A percentile compares a stretch with the other conserved stretches of the same genome.
Conservation (phyloP, 768 basidiomycete genomes). For the Tephrocybe sp. region DNA sequence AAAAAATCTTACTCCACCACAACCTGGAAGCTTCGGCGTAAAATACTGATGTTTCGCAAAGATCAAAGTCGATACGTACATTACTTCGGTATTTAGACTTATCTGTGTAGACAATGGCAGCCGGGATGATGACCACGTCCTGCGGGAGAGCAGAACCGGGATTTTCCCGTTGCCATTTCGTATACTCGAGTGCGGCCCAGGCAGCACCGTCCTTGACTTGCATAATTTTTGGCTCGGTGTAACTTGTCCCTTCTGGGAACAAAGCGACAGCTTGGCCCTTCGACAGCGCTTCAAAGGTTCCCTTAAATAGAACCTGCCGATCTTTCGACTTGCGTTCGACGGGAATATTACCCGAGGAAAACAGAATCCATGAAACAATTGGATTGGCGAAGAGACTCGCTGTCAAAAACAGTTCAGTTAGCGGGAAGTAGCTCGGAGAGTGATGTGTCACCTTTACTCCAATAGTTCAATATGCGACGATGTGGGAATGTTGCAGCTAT, state of each 20-base stretch:
- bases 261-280: conserved; percentile 85
- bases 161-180: conserved; percentile 70
- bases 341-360: conserved; percentile 94
- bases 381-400: conserved; percentile 84
- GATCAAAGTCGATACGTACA: conserved; percentile 51
- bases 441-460: conserved; percentile 78
- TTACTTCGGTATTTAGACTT: conserved; percentile 93
- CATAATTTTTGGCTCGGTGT: conserved; percentile 92
- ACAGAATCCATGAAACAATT: conserved; percentile 67
- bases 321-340: conserved; percentile 96
- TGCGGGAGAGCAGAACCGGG: conserved; percentile 41
- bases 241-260: conserved; percentile 93
- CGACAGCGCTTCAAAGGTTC: conserved; percentile 84
- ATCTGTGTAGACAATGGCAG: conserved; percentile 91
- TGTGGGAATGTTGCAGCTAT: conserved; percentile 85
- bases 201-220: conserved; percentile 92
- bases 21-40: conserved; percentile 44
- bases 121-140: conserved; percentile 72
- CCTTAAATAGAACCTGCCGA: conserved; percentile 82
- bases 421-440: background rate
- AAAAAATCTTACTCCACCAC: conserved; percentile 62
- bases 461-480: conserved; percentile 79
- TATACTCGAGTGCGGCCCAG: conserved; percentile 94
- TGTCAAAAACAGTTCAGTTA: conserved; percentile 23
- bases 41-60: conserved; percentile 9